Evolutionary conservation across 2,329 filamentous ascomycete genomes (phyloP), one percentile per base, ranked within the genome.

Genomic region (Alternaria dauci): DNA sequence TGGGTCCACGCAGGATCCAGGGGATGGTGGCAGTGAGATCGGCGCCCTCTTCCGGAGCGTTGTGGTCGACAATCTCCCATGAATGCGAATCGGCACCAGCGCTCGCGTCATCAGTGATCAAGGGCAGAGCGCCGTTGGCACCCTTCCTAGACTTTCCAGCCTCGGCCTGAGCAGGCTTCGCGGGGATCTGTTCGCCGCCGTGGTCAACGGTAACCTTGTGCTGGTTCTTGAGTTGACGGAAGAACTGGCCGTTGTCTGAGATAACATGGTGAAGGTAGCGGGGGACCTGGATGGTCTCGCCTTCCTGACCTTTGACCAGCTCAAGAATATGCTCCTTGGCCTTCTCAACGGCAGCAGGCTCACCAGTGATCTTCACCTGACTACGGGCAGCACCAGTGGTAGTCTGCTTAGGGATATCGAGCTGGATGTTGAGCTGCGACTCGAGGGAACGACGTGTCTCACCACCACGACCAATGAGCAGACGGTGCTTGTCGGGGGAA

Each of bases 191-290:
- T 61, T 95, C 88, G 44, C 94, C 93, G 56, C 88, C 91, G 76
- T 98, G 95, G 78, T 98, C 94, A 54, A 99, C 91, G 0, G 91
- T 95, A 67, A 99, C 93, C 69, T 92, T 90, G 80, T 92, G 86
- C 74, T 97, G 91, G 78, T 89, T 94, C 66, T 91, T 89, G 42
- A 99, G 88, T 71, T 89, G 91, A 67, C 94, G 92, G 91, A 98
- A 97, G 82, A 98, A 91, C 70, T 93, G 90, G 1, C 94, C 95
- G 66, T 94, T 94, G 77, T 97, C 94, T 53, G 92, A 87, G 68
- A 99, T 86, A 61, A 85, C 81, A 77, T 98, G 92, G 82, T 99
- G 95, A 61, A 95, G 83, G 70, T 89, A 88, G 61, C 89, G 87
- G 11, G 95, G 94, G 8, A 99, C 87, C 70, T 91, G 86, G n/a